These are phyloP conservation scores for Castanopsis chinensis DNA, from an alignment of 306 rosid genomes.

Conservation along the genomic window DNA sequence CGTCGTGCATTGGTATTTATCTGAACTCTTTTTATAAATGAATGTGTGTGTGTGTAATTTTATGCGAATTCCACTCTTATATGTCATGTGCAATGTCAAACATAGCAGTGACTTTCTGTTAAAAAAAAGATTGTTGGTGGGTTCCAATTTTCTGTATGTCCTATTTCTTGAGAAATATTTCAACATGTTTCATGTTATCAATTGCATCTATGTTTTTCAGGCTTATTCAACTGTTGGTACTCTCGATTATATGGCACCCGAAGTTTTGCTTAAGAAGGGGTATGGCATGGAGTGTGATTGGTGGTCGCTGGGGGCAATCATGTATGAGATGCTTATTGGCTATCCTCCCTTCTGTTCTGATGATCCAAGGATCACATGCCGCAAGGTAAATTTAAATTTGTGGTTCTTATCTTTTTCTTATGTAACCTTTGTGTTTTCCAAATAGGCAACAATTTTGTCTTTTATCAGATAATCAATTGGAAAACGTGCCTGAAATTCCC, in stretches of 20 bases:
- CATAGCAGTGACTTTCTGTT: not conserved
- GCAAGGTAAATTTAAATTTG: conserved; percentile 62
- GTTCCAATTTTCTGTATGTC: conserved; percentile 11
- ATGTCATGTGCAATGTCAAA: conserved; percentile 5
- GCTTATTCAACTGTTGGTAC: conserved; percentile 99
- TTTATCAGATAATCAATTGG: conserved; percentile 91
- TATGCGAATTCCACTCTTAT: conserved; percentile 5
- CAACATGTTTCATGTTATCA: not conserved
- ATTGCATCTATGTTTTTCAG: conserved; percentile 34
- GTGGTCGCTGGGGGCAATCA: conserved; percentile 99
- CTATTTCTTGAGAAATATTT: not conserved
- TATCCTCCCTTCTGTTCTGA: conserved; percentile 99
- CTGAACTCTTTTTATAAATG: not conserved
- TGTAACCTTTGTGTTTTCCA: conserved; percentile 9
- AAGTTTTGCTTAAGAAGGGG: conserved; percentile 94
- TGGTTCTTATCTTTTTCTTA: conserved; percentile 17
- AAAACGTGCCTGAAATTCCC: conserved; percentile 94
- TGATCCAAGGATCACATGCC: conserved; percentile 97
- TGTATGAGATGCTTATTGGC: conserved; percentile 98
- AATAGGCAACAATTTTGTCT: conserved; percentile 19
- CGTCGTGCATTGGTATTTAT: conserved; percentile 83
- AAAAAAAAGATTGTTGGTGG: conserved; percentile 1
- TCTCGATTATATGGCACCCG: conserved; percentile 99
- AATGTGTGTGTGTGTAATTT: not conserved
- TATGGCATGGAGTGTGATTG: conserved; percentile 99